Conservation (phyloP, 2,329 filamentous ascomycete genomes). For the Fonsecaea multimorphosa region DNA sequence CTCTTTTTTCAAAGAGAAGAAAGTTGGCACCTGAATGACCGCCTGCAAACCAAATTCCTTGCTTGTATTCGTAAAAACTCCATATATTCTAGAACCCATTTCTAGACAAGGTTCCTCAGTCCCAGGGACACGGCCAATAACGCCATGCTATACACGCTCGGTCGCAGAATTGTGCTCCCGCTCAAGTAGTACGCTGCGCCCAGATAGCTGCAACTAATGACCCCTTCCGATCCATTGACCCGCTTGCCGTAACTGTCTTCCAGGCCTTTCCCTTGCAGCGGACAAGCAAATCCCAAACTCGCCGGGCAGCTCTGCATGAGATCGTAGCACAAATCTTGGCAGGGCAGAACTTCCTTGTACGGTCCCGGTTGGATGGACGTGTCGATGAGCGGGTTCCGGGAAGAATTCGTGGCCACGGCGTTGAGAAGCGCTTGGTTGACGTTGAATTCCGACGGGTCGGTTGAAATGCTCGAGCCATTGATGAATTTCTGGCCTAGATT, state of each 20-base stretch:
- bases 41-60: no score
- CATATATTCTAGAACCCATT: no score
- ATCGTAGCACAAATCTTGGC: slow-evolving; percentile 83
- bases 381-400: slow-evolving; percentile 77
- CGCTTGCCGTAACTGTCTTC: slow-evolving; percentile 59
- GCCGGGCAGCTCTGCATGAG: slow-evolving; percentile 86
- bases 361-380: slow-evolving; percentile 75
- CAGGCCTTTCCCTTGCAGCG: slow-evolving; percentile 56
- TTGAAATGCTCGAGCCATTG: slow-evolving; percentile 65
- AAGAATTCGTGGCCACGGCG: slow-evolving; percentile 58
- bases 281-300: slow-evolving; percentile 76
- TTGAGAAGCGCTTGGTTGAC: slow-evolving; percentile 32
- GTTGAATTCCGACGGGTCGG: slow-evolving; percentile 18
- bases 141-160: slow-evolving; percentile 10
- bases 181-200: slow-evolving; percentile 63
- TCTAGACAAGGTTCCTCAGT: slow-evolving; percentile 10
- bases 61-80: no score
- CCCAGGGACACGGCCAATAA: slow-evolving; percentile 23
- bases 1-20: no score
- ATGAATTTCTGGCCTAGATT: slow-evolving; percentile 74
- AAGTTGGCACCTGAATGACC: no score
- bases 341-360: slow-evolving; percentile 92
- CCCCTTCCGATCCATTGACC: slow-evolving; percentile 41
- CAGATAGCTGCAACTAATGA: slow-evolving; percentile 66
- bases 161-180: slow-evolving; percentile 39